Base-by-base conservation (phyloP, 1,284 basidiomycete species). In the Boletus semigastroideus region DNA sequence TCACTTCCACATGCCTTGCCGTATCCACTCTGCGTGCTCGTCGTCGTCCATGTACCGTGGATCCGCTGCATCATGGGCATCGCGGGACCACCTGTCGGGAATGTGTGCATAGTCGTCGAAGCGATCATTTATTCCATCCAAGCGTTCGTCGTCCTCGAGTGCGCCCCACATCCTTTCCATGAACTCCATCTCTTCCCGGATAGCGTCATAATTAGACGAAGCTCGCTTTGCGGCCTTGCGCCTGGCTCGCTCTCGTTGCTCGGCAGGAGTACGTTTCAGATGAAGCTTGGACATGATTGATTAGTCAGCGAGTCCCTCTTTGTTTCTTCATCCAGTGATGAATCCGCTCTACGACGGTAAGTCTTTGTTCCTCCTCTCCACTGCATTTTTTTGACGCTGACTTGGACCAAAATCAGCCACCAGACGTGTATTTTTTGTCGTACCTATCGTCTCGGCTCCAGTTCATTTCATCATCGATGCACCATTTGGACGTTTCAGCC, bases 21-120 rank as follows among this genome's bases (percentile, higher is more conserved):
- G 72, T 33, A 92, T 71, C 83, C 87, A 92, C 62, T 92, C 90
- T 3, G 84, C 82, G 58, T 92, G 92, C 58, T 90, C 84, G 55
- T 92, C 87, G n/a, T 92, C 89, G 59, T 88, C 86, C 86, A 92
- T 85, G 53, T 72, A 60, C 28, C 68, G 71, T 16, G 86, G 85
- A 57, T 88, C 74, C 22, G 76, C 59, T 9, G 52, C 37, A n/a
- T 56, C 58, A 3, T 75, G 75, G 40, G 80, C 77, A 38, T 75
- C 77, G 49, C 70, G 71, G 22, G 68, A 56, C 80, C 82, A 84
- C 31, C 79, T 70, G 47, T 74, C 62, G 1, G 89, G 89, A 7
- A 91, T 71, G 66, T 87, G 84, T 4, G 78, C 75, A 65, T 82
- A 89, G 33, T 79, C 77, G 59, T 87, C 88, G 52, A 90, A 70